Evolutionary conservation across 2,329 filamentous ascomycete genomes (phyloP), one percentile per base, ranked within the genome.

Genomic region (Penicillium sp.): DNA sequence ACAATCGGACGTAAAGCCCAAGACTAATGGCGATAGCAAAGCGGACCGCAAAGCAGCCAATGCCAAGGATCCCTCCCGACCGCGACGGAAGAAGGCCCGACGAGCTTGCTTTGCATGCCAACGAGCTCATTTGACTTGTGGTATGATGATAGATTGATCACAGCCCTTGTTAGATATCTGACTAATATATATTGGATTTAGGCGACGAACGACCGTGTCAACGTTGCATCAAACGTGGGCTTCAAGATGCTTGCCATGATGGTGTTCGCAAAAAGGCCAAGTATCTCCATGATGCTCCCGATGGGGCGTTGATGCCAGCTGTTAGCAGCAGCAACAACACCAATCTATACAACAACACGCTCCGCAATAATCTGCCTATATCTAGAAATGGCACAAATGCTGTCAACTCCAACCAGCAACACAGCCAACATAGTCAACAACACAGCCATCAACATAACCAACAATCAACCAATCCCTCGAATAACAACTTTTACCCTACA

Each of bases 211-310:
- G 94, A 67, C 94, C 94, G 53, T 99, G 94, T 73, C 86, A 92
- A 71, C 84, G 94, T 70, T 99, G 94, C 75, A 91, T 97, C 67
- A 97, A 97, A 77, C 89, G 94, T 68, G 91, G 91, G 46, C 84
- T 97, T 23, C 90, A 92, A 69, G 92, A 96, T 73, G 86, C 86
- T 60, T 99, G 94, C 71, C 92, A 96, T 75, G 94, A 99, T 72
- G 94, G 94, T 54, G 92, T 97, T 51, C 89, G 94, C 62, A 99
- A 99, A 78, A 99, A 97, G 82, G 94, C 94, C 52, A 99, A 99
- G 76, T 99, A 99, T 75, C 89, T 99, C 56, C 93, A 97, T 71
- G 94, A 97, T 82, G 92, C 93, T 27, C 93, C 93, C 37, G 86
- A 91, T 52, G 92, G 95, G 73, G 92, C 92, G 46, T 81, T 97